Evolutionary conservation across 352 stramenopile genomes (phyloP).

Genomic region (Phytopythium helicoides): DNA sequence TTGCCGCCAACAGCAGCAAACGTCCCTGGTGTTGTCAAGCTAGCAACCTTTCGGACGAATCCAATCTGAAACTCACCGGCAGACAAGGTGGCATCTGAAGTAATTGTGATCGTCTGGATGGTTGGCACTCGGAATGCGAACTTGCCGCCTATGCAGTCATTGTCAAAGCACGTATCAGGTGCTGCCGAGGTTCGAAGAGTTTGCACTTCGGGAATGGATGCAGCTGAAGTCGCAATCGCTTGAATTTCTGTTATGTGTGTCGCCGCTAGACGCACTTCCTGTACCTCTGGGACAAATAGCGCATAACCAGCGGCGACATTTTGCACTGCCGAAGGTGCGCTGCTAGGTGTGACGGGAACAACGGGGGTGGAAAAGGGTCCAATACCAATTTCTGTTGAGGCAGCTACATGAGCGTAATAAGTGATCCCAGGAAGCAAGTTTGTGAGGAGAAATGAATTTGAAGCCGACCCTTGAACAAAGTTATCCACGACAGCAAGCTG

Average conservation of each 20-base stretch:
- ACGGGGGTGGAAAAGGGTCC: constrained; percentile 36
- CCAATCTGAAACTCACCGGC: constrained; percentile 46
- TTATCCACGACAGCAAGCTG: constrained; percentile 38
- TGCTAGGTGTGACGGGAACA: constrained; percentile 45
- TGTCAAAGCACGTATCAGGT: constrained; percentile 39
- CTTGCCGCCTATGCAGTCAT: constrained; percentile 41
- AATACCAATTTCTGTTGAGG: constrained; percentile 51
- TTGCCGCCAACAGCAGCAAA: constrained; percentile 25
- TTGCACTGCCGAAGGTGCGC: constrained; percentile 34
- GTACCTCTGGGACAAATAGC: constrained; percentile 54
- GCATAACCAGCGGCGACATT: constrained; percentile 61
- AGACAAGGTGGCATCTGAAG: constrained; percentile 42
- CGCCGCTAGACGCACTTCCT: constrained; percentile 65
- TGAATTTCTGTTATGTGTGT: constrained; percentile 72
- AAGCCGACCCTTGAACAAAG: constrained; percentile 33
- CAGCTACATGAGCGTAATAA: constrained; percentile 66
- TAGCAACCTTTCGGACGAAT: constrained; percentile 30
- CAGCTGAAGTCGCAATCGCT: constrained; percentile 55
- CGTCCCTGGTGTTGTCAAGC: constrained; percentile 14
- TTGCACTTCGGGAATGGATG: constrained; percentile 70
- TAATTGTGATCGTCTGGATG: constrained; percentile 70
- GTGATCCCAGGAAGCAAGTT: constrained; percentile 59
- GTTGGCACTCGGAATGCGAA: constrained; percentile 74
- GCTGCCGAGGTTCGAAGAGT: constrained; percentile 53
- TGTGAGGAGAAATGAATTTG: constrained; percentile 39